Percentiles rank a stretch among this genome's conserved stretches.
phyloP scores from a whole-genome alignment of 2,329 filamentous ascomycete genomes.

The Aspergillus sp. region DNA sequence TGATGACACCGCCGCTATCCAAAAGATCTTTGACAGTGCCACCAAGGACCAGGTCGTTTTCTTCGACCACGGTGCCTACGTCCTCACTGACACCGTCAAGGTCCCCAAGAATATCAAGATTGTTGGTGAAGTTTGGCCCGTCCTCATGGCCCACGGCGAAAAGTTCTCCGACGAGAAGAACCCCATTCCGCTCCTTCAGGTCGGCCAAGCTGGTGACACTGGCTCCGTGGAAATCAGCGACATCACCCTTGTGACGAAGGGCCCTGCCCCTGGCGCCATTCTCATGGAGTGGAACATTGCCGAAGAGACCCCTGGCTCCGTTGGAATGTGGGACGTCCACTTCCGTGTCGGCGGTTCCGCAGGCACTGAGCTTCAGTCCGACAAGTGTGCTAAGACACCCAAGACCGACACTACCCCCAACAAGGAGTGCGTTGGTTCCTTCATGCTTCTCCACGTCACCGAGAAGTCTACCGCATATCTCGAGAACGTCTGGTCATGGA shows the following conservation, averaged over 20 bases:
- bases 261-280: slow-evolving; percentile 81
- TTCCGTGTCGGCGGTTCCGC: slow-evolving; percentile 85
- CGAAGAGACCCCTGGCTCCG: slow-evolving; percentile 61
- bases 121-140: slow-evolving; percentile 86
- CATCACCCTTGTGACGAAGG: slow-evolving; percentile 79
- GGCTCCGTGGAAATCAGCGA: slow-evolving; percentile 87
- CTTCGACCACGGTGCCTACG: slow-evolving; percentile 65
- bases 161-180: slow-evolving; percentile 73
- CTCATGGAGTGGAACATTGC: slow-evolving; percentile 89
- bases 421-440: slow-evolving; percentile 70
- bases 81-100: slow-evolving; percentile 60
- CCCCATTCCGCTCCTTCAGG: slow-evolving; percentile 80
- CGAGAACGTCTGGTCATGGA: slow-evolving; percentile 90
- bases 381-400: slow-evolving; percentile 77
- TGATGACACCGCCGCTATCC: slow-evolving; percentile 84
- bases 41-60: slow-evolving; percentile 61
- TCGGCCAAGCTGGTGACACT: slow-evolving; percentile 73
- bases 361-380: slow-evolving; percentile 78
- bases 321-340: slow-evolving; percentile 94
- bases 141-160: slow-evolving; percentile 78
- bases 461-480: slow-evolving; percentile 67
- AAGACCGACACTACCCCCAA: slow-evolving; percentile 61
- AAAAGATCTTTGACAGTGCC: slow-evolving; percentile 70
- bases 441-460: slow-evolving; percentile 61
- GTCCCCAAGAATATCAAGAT: slow-evolving; percentile 77